phyloP scores from a whole-genome alignment of 371 early-diverging fungal genomes.

The Phascolomyces articulosus region DNA sequence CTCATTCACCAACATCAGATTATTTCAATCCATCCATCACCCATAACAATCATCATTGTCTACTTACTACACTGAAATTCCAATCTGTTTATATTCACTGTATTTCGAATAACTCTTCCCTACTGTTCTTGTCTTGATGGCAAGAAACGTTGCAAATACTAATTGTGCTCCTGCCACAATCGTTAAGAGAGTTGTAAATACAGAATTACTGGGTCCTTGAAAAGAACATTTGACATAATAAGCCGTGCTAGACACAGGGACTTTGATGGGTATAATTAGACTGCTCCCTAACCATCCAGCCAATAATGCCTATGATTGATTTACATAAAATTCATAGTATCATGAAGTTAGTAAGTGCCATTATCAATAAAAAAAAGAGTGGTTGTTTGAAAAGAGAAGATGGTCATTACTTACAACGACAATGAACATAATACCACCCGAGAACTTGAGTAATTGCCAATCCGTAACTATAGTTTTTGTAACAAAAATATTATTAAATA shows the following conservation, averaged over 20 bases:
- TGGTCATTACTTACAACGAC: conserved; percentile 37
- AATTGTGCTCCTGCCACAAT: conserved; percentile 41
- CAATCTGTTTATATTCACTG: conserved; percentile 63
- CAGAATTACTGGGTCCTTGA: conserved; percentile 31
- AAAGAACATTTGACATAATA: conserved; percentile 52
- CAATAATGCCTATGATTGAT: conserved; percentile 53
- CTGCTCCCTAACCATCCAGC: conserved; percentile 42
- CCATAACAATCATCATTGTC: too few relatives aligned
- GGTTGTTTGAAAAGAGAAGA: too few relatives aligned
- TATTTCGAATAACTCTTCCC: conserved; percentile 55
- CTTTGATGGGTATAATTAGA: conserved; percentile 26
- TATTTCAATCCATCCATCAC: too few relatives aligned
- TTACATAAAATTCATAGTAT: too few relatives aligned
- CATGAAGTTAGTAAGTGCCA: too few relatives aligned
- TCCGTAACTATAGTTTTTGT: conserved; percentile 59
- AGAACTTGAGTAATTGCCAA: conserved; percentile 54
- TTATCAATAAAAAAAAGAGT: too few relatives aligned
- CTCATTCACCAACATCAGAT: too few relatives aligned
- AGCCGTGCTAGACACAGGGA: conserved; percentile 37
- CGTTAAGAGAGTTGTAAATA: conserved; percentile 37
- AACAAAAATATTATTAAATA: conserved; percentile 66
- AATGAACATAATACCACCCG: conserved; percentile 50
- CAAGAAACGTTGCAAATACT: conserved; percentile 52
- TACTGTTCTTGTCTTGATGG: conserved; percentile 58
- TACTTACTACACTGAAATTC: conserved; percentile 63